A percentile compares a stretch with the other conserved stretches of the same genome.
Conservation (phyloP, 441 rosid species). For the Populus hybrid region DNA sequence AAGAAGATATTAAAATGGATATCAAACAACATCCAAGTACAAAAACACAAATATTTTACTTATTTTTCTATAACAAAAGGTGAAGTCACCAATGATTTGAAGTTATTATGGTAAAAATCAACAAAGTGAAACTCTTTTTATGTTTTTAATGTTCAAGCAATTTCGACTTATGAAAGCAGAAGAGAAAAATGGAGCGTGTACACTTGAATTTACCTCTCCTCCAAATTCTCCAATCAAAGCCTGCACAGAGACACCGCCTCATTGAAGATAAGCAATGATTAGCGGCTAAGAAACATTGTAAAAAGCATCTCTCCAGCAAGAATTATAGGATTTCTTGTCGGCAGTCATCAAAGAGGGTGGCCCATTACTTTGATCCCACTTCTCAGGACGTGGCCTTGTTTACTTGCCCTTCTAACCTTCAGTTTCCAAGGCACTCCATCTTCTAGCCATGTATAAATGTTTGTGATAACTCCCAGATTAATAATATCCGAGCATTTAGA, state of each 20-base stretch:
- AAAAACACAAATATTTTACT: too few relatives aligned
- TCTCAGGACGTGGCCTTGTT: background rate
- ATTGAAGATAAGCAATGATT: background rate
- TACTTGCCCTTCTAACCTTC: background rate
- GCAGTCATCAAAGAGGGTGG: background rate
- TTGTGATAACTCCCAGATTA: background rate
- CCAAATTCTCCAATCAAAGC: background rate
- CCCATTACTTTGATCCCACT: background rate
- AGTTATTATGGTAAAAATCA: too few relatives aligned
- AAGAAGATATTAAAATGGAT: too few relatives aligned
- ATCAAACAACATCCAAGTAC: too few relatives aligned
- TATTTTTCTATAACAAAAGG: too few relatives aligned
- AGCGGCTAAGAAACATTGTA: background rate
- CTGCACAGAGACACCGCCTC: background rate
- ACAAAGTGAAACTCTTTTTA: background rate
- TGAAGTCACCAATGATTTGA: too few relatives aligned
- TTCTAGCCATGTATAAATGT: background rate
- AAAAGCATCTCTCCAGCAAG: background rate
- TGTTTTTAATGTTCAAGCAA: too few relatives aligned
- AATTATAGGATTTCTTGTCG: background rate
- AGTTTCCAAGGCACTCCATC: background rate
- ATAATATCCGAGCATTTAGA: too few relatives aligned
- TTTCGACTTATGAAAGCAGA: background rate
- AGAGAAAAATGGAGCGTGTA: background rate
- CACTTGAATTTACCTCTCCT: background rate